Base-by-base conservation (phyloP, 2,329 filamentous ascomycete genomes). In the Aschersonia sp. region DNA sequence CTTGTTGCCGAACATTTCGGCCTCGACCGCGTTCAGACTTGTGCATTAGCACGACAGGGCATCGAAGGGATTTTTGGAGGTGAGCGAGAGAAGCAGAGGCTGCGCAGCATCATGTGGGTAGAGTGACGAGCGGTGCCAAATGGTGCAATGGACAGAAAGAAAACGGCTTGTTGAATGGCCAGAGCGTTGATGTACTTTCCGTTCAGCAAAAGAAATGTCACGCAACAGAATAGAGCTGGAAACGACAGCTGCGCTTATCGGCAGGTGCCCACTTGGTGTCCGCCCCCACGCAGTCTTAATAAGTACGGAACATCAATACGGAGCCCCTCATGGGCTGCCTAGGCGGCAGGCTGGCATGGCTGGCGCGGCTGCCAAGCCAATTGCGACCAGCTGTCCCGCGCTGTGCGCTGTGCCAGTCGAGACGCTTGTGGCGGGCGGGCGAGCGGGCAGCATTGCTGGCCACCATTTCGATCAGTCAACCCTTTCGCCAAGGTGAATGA, bases 1-100 rank as follows among this genome's bases (percentile, higher is more conserved):
- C 74, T 92, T 2, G 83, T 84, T 3, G 80, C 83, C 1, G 63
- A 80, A 53, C 79, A 89, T 58, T 92, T 92, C 56, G 60, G 64
- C 0, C 69, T 92, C 5, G 59, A 57, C 9, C 60, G 59, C 3
- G 50, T 57, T 4, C 67, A 72, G 12, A 66, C 76, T 1, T 68
- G 78, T 48, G 60, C 61, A 0, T 62, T 91, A 28, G 78, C 77
- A n/a, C 71, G 73, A 45, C 74, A 75, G 51, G 74, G 75, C 0
- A 73, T 85, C 4, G 71, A 78, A 20, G 71, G 74, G 2, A 85
- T 87, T 31, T 91, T 92, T 55, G 77, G 74, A 1, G 74, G 73
- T 0, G 69, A 80, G 3, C 64, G 70, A 10, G 82, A 88, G 56
- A 84, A 80, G 59, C 56, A 65, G 43, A 68, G 78, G 48, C 57